These are phyloP conservation scores for Lactarius deliciosus DNA, from an alignment of 768 basidiomycete species.

Conservation along the genomic window DNA sequence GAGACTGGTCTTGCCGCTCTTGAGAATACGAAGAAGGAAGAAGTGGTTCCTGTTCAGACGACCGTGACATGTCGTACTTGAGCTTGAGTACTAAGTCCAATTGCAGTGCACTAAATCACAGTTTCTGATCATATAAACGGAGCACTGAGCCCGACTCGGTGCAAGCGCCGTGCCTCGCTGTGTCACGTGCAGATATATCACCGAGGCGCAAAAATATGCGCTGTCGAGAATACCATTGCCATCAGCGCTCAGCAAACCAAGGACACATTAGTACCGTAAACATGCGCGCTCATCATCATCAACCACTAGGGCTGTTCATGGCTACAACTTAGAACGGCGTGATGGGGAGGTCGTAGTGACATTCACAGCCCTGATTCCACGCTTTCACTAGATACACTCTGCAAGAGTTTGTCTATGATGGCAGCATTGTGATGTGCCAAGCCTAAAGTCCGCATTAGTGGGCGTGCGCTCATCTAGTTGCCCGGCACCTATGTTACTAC, in stretches of 20 bases:
- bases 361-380: slow-evolving; percentile 3
- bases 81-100: too few species aligned
- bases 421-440: neutral
- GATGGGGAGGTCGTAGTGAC: neutral
- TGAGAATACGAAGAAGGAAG: slow-evolving; percentile 24
- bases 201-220: too few species aligned
- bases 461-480: neutral
- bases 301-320: neutral
- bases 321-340: neutral
- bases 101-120: too few species aligned
- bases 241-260: neutral
- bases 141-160: too few species aligned
- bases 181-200: neutral
- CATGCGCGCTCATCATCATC: neutral
- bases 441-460: neutral
- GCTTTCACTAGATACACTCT: neutral
- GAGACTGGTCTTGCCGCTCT: neutral
- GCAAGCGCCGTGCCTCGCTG: neutral
- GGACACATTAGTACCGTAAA: neutral
- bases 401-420: neutral
- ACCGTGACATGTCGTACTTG: neutral
- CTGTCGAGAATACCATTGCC: neutral
- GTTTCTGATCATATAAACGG: too few species aligned
- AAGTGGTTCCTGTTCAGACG: slow-evolving; percentile 35
- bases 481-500: neutral